Conservation (phyloP, 345 rosid species). For the Heritiera fomes region DNA sequence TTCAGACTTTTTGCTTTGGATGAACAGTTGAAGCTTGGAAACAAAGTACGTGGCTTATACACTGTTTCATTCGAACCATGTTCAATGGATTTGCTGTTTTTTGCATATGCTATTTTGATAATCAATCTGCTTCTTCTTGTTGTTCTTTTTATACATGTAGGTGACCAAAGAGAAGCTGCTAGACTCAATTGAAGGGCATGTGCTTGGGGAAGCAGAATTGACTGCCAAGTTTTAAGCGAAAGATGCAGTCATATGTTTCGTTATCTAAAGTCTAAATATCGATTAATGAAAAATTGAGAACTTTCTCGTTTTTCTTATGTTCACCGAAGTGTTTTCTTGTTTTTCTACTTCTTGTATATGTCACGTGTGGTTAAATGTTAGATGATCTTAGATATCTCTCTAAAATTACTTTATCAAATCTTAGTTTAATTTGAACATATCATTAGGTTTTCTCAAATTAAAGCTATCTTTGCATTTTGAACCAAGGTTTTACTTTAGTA, state of each 20-base stretch:
- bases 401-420: too few relatives aligned
- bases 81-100: slow-evolving; percentile 27
- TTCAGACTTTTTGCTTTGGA: slow-evolving; percentile 79
- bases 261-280: neutral
- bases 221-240: slow-evolving; percentile 42
- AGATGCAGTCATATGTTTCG: neutral
- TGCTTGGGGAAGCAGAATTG: slow-evolving; percentile 64
- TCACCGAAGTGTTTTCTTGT: too few relatives aligned
- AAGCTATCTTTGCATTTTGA: too few relatives aligned
- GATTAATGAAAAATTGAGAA: neutral
- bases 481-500: too few relatives aligned
- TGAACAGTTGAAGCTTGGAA: slow-evolving; percentile 50
- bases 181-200: slow-evolving; percentile 68
- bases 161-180: slow-evolving; percentile 74
- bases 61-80: neutral
- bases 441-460: too few relatives aligned
- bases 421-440: too few relatives aligned
- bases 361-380: too few relatives aligned
- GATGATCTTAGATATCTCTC: too few relatives aligned
- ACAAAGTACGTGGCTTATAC: slow-evolving; percentile 44
- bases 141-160: slow-evolving; percentile 27
- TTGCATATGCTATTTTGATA: neutral
- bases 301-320: too few relatives aligned
- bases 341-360: too few relatives aligned
- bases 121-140: neutral